Evolutionary conservation across 2,329 filamentous ascomycete species (phyloP).

Genomic region (Fusarium camptoceras): DNA sequence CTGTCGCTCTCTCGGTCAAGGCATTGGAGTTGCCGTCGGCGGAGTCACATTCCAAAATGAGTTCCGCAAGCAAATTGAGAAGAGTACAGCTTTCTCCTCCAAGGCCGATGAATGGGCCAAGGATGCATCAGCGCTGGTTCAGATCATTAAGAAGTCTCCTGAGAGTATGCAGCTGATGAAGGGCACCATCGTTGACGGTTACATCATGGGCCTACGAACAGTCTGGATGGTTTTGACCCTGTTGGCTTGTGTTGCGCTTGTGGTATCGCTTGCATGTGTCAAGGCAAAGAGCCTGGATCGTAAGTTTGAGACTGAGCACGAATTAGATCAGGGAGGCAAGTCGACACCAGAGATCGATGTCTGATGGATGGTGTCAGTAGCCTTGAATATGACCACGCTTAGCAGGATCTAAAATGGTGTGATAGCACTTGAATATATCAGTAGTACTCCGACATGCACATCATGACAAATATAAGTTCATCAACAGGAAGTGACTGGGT

Average conservation of each 20-base stretch:
- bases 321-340: constrained; percentile 10
- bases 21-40: constrained; percentile 73
- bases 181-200: constrained; percentile 49
- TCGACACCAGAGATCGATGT: constrained; percentile 9
- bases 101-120: constrained; percentile 60
- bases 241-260: constrained; percentile 43
- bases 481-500: not conserved
- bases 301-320: constrained; percentile 41
- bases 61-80: constrained; percentile 63
- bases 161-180: constrained; percentile 37
- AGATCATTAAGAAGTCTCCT: constrained; percentile 58
- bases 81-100: constrained; percentile 59
- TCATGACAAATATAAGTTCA: not conserved
- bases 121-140: constrained; percentile 69
- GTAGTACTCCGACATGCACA: not conserved
- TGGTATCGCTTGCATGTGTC: constrained; percentile 30
- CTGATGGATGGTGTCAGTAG: constrained; percentile 1
- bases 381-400: not conserved
- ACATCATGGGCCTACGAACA: constrained; percentile 48
- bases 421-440: not conserved
- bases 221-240: constrained; percentile 51
- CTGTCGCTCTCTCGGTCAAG: constrained; percentile 68
- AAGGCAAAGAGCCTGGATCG: constrained; percentile 40
- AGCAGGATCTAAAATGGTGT: not conserved
- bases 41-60: constrained; percentile 78